These are phyloP conservation scores for Daldinia bambusicola DNA, from an alignment of 495 filamentous ascomycete genomes.

Conservation along the genomic window DNA sequence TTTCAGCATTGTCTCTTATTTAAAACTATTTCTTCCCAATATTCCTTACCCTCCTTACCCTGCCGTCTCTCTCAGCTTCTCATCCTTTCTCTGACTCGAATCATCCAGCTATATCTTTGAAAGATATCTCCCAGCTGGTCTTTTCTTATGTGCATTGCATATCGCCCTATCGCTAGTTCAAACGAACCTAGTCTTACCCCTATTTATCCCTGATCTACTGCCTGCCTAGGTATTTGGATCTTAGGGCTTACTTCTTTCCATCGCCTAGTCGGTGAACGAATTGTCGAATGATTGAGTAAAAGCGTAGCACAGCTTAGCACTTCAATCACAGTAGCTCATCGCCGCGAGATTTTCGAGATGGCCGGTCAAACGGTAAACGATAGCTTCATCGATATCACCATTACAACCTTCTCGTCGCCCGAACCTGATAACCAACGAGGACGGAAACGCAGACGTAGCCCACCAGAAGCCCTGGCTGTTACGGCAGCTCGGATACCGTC, in stretches of 20 bases:
- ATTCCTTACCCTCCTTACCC: constrained; percentile 23
- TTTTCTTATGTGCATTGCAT: constrained; percentile 5
- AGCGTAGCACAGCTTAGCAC: constrained; percentile 16
- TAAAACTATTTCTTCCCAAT: constrained; percentile 31
- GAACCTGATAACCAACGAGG: constrained; percentile 51
- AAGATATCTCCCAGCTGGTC: constrained; percentile 11
- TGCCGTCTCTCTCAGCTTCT: constrained; percentile 6
- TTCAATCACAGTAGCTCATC: neutral
- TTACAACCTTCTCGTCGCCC: constrained; percentile 43
- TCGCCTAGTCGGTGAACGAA: constrained; percentile 17
- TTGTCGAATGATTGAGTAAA: constrained; percentile 13
- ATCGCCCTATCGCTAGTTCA: constrained; percentile 5
- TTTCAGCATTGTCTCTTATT: constrained; percentile 17
- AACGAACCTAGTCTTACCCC: constrained; percentile 1
- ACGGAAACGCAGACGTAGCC: constrained; percentile 49
- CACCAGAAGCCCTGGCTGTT: constrained; percentile 31
- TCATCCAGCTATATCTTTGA: constrained; percentile 3
- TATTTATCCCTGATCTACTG: constrained; percentile 3
- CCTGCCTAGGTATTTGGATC: neutral
- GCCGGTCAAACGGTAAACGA: constrained; percentile 33
- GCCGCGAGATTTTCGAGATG: constrained; percentile 16
- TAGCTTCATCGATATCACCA: constrained; percentile 41
- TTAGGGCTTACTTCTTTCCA: constrained; percentile 7
- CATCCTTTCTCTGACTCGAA: constrained; percentile 8
- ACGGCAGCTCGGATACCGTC: constrained; percentile 43